Base-by-base conservation (phyloP, 768 basidiomycete genomes). In the Pleurotus sapidus region DNA sequence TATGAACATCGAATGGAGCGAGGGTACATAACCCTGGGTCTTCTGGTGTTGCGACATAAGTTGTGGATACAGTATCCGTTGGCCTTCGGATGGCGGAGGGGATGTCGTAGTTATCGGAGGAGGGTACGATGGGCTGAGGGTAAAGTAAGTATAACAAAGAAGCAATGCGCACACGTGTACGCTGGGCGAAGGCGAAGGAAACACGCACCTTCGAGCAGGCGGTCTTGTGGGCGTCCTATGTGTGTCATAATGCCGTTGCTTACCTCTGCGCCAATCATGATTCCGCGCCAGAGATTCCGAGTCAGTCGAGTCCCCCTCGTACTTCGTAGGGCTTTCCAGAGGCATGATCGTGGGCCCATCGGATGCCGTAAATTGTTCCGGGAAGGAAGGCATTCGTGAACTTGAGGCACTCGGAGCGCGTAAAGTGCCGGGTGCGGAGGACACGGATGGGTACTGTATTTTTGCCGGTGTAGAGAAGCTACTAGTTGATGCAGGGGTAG, bases 21-120 rank as follows among this genome's bases (percentile, higher is more conserved):
- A 91, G 1, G 90, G 90, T 23, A 79, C 80, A 64, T 93, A 93
- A 39, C 91, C 91, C 64, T 93, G 91, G 50, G 72, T 78, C 56
- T 84, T 79, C 68, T 93, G 91, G 58, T 93, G 91, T 56, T 82
- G 81, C 1, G 86, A 84, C 91, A 93, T 93, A 34, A 92, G 80
- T 14, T 82, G 75, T 1, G 89, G 89, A 63, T 89, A 89, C 34
- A 77, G 77, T 55, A 87, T 71, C 17, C 73, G 65, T 14, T 74
- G 71, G 15, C 77, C 71, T 37, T 78, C 75, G 4, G 77, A 75
- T 14, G 85, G 81, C n/a, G 83, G 77, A 3, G 87, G 83, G 27
- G 89, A 87, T 8, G 89, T 90, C 0, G 87, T 88, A 1, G 88
- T 90, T 47, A 87, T 74, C 37, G 87, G 86, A 25, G 80, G 72